These are phyloP conservation scores for Leucocoprinus sp. DNA, from an alignment of 768 basidiomycete genomes.

Conservation along the genomic window DNA sequence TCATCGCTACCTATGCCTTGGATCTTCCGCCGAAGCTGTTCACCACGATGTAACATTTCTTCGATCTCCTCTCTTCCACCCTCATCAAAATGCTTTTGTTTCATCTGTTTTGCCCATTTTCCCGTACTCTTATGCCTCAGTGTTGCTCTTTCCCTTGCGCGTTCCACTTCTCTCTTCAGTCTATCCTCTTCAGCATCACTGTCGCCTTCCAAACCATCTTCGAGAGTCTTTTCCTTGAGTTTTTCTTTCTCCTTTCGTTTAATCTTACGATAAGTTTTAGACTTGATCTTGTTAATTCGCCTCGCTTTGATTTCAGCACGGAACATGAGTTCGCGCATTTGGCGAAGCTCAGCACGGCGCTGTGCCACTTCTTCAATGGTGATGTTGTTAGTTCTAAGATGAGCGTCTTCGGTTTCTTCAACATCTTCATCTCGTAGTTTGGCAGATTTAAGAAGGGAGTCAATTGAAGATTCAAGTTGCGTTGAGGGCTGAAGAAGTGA, in stretches of 20 bases:
- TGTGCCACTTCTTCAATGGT: slow-evolving; percentile 80
- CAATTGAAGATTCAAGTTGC: slow-evolving; percentile 76
- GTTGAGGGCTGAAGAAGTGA: slow-evolving; percentile 57
- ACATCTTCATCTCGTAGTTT: slow-evolving; percentile 79
- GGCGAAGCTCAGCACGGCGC: slow-evolving; percentile 73
- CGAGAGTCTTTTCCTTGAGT: slow-evolving; percentile 43
- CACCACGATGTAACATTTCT: slow-evolving; percentile 80
- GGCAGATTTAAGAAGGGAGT: slow-evolving; percentile 71
- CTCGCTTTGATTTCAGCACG: slow-evolving; percentile 87
- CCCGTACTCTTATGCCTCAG: slow-evolving; percentile 82
- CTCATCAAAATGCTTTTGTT: slow-evolving; percentile 49
- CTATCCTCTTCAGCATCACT: slow-evolving; percentile 32
- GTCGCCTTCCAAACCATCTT: slow-evolving; percentile 23
- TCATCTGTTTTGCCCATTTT: slow-evolving; percentile 80
- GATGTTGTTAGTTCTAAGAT: slow-evolving; percentile 71
- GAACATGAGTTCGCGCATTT: slow-evolving; percentile 90
- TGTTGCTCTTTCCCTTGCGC: slow-evolving; percentile 87
- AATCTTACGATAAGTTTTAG: slow-evolving; percentile 83
- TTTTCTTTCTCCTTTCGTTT: slow-evolving; percentile 72
- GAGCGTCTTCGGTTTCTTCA: slow-evolving; percentile 61
- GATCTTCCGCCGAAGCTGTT: slow-evolving; percentile 72
- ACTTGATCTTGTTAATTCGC: slow-evolving; percentile 91
- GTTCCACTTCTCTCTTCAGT: slow-evolving; percentile 65
- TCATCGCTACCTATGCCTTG: slow-evolving; percentile 54
- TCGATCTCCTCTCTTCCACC: slow-evolving; percentile 58